These are phyloP conservation scores for Sutorius eximius DNA, from an alignment of 1,284 basidiomycete species.

Conservation along the genomic window DNA sequence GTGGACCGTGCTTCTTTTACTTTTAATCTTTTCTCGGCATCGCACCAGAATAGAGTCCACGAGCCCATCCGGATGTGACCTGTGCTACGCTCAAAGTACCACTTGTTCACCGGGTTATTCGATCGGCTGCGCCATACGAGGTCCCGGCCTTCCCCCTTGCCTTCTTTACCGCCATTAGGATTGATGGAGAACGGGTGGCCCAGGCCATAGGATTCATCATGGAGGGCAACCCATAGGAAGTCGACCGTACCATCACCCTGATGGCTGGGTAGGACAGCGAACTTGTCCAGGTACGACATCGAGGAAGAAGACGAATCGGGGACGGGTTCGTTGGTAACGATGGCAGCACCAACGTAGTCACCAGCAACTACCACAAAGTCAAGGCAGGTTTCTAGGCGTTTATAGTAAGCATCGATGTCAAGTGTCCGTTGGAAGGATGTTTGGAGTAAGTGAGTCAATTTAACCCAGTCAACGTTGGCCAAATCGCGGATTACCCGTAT, in stretches of 20 bases:
- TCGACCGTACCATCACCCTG: conserved; percentile 99
- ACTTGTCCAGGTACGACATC: conserved; percentile 97
- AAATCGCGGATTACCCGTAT: conserved; percentile 77
- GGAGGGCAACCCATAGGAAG: conserved; percentile 97
- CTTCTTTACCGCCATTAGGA: conserved; percentile 89
- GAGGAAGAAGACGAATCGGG: conserved; percentile 39
- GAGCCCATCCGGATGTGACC: conserved; percentile 84
- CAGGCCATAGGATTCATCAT: conserved; percentile 97
- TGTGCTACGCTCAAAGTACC: conserved; percentile 97
- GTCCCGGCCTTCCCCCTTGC: conserved; percentile 88
- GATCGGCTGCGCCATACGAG: conserved; percentile 93
- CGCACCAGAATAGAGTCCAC: conserved; percentile 98
- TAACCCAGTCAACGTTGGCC: conserved; percentile 68
- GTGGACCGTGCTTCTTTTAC: conserved; percentile 62
- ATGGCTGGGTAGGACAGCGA: conserved; percentile 91
- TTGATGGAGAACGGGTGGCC: conserved; percentile 94
- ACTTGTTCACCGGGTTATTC: conserved; percentile 97
- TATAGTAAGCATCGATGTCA: conserved; percentile 76
- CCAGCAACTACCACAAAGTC: conserved; percentile 96
- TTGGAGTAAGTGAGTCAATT: conserved; percentile 83
- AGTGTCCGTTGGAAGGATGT: conserved; percentile 81
- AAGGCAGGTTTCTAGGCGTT: conserved; percentile 70
- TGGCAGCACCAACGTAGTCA: conserved; percentile 93
- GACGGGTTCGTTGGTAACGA: conserved; percentile 84
- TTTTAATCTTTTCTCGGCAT: conserved; percentile 83